These are phyloP conservation scores for Acidomyces sp. DNA, from an alignment of 495 filamentous ascomycete species.

Conservation along the genomic window DNA sequence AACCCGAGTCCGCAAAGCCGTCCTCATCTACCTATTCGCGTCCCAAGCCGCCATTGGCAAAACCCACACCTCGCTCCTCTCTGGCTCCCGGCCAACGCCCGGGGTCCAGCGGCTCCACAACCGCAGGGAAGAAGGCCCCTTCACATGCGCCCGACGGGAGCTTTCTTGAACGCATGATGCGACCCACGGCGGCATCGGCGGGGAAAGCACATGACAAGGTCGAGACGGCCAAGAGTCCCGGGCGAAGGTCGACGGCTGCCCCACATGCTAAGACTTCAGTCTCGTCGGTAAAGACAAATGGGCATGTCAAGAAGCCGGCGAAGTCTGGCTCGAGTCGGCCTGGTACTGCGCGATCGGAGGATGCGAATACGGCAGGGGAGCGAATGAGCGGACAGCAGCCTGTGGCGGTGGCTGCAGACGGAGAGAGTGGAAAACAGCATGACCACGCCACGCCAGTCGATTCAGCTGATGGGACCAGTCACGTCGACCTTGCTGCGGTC, in stretches of 20 bases:
- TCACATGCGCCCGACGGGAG: conserved; percentile 40
- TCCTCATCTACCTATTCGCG: conserved; percentile 18
- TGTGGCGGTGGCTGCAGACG: too few species aligned
- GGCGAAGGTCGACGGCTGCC: neutral
- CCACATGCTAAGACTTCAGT: conserved; percentile 1
- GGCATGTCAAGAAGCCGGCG: conserved; percentile 7
- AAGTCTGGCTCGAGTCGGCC: neutral
- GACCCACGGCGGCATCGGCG: conserved; percentile 67
- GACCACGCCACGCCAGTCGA: too few species aligned
- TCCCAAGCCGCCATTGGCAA: conserved; percentile 12
- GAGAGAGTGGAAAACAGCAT: too few species aligned
- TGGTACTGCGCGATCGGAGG: neutral
- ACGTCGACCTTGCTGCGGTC: too few species aligned
- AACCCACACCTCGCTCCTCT: conserved; percentile 17
- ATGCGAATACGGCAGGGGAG: too few species aligned
- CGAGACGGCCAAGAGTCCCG: conserved; percentile 16
- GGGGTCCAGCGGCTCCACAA: conserved; percentile 23
- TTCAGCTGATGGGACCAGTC: too few species aligned
- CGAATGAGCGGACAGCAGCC: too few species aligned
- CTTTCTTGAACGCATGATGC: conserved; percentile 88
- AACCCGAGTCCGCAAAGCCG: conserved; percentile 5
- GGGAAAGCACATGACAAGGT: conserved; percentile 62
- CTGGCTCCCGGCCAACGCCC: conserved; percentile 19
- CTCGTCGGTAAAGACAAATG: too few species aligned
- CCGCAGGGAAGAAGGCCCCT: conserved; percentile 31